These are phyloP conservation scores for Withania somnifera DNA, from an alignment of 305 asterid species.

Conservation along the genomic window DNA sequence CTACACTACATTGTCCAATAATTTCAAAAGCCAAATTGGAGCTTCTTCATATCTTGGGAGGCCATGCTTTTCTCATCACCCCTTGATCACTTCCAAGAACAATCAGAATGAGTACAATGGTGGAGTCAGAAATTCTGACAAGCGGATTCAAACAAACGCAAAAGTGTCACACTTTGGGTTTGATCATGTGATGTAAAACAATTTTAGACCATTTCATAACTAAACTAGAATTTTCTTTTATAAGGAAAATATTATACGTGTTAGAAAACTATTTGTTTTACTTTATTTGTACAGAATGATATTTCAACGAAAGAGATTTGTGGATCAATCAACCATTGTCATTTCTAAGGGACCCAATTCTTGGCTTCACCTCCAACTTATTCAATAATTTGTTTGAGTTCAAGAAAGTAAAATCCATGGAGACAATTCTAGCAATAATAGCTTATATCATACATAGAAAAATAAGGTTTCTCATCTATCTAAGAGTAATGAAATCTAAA, in stretches of 20 bases:
- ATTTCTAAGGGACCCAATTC: too few species aligned
- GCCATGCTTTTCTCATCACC: neutral
- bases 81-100: neutral
- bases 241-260: neutral
- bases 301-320: neutral
- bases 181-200: neutral
- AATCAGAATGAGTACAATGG: neutral
- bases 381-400: too few species aligned
- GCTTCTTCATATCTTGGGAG: neutral
- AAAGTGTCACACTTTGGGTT: neutral
- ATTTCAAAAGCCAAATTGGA: too few species aligned
- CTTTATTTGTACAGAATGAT: too few species aligned
- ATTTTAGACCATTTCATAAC: neutral
- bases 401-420: neutral
- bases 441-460: neutral
- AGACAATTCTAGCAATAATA: neutral
- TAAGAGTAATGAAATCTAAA: too few species aligned
- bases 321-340: neutral
- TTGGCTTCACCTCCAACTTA: neutral
- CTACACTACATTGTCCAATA: too few species aligned
- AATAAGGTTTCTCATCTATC: neutral
- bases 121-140: neutral
- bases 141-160: neutral
- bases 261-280: neutral
- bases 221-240: neutral